A percentile compares a stretch with the other conserved stretches of the same genome.
phyloP scores from a whole-genome alignment of 257 asterid species.

The Primulina huaijiensis region DNA sequence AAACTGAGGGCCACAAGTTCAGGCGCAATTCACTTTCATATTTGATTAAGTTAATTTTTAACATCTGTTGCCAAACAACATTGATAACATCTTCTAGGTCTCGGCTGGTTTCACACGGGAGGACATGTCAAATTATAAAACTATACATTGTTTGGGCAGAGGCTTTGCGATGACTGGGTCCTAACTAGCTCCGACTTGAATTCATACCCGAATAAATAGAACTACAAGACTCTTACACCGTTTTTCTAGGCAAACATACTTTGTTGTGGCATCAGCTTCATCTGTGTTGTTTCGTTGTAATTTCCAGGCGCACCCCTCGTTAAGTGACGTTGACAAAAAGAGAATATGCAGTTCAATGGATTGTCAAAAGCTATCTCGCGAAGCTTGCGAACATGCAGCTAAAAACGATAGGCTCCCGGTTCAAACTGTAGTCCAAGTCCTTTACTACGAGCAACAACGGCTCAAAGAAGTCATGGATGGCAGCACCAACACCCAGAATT shows the following conservation, averaged over 20 bases:
- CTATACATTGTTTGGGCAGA: too few species aligned
- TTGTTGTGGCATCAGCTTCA: background rate
- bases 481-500: conserved; percentile 17
- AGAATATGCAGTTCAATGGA: conserved; percentile 81
- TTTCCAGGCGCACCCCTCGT: conserved; percentile 71
- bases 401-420: conserved; percentile 83
- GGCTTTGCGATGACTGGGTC: too few species aligned
- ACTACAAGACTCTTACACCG: too few species aligned
- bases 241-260: background rate
- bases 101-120: too few species aligned
- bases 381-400: conserved; percentile 88
- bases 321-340: conserved; percentile 75
- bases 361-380: conserved; percentile 80
- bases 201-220: too few species aligned
- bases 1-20: background rate
- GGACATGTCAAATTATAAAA: too few species aligned
- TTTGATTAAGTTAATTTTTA: too few species aligned
- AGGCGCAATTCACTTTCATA: background rate
- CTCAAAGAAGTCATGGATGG: conserved; percentile 61
- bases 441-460: conserved; percentile 83
- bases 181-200: too few species aligned
- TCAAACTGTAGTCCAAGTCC: conserved; percentile 84
- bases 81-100: too few species aligned
- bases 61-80: background rate
- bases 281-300: background rate